phyloP scores from a whole-genome alignment of 257 asterid genomes.

The Marsdenia floribunda region DNA sequence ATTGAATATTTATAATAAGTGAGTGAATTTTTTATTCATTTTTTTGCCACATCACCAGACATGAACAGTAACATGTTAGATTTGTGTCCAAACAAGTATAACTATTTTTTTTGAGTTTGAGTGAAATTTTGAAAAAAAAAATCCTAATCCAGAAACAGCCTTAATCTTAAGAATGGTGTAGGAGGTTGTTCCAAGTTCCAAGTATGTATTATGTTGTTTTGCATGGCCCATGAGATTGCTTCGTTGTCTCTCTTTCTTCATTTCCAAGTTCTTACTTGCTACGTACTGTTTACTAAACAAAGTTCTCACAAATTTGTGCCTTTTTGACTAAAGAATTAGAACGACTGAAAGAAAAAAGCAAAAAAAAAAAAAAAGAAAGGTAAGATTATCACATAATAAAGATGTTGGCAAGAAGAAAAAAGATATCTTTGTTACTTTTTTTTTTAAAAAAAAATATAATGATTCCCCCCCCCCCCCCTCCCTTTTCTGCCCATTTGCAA shows the following conservation, averaged over 20 bases:
- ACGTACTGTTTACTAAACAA: slow-evolving; percentile 7
- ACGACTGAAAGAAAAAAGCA: background rate
- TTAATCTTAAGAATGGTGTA: background rate
- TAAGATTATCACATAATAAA: slow-evolving; percentile 18
- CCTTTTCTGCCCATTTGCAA: background rate
- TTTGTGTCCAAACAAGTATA: no score
- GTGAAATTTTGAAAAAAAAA: no score
- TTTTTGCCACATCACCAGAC: no score
- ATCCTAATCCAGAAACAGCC: no score
- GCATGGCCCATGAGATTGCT: slow-evolving; percentile 6
- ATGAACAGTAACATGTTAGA: no score
- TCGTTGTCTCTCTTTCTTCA: slow-evolving; percentile 20
- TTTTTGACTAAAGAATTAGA: slow-evolving; percentile 22
- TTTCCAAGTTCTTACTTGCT: slow-evolving; percentile 17
- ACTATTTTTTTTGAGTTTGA: no score
- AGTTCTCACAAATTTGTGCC: slow-evolving; percentile 9
- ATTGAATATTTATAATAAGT: no score
- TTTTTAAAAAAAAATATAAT: background rate
- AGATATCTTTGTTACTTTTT: slow-evolving; percentile 7
- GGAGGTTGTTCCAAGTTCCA: no score
- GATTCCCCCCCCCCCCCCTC: no score
- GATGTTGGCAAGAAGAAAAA: slow-evolving; percentile 10
- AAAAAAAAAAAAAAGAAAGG: background rate
- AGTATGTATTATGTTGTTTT: no score
- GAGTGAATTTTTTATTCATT: no score